Evolutionary conservation across 2,329 filamentous ascomycete species (phyloP).

Genomic region (Colletotrichum gloeosporioides): DNA sequence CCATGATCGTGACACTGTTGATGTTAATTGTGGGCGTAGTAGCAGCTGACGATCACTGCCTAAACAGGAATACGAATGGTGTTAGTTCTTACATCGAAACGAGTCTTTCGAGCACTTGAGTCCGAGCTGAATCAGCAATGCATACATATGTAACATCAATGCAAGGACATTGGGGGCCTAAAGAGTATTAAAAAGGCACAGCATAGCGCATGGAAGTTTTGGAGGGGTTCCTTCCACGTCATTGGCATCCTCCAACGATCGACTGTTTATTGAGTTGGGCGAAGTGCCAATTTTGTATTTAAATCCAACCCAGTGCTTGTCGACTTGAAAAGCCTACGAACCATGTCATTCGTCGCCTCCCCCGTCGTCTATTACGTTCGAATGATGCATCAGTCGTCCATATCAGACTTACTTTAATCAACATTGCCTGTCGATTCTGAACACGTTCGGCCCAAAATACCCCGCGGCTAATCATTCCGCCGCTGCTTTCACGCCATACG

Average conservation of each 20-base stretch:
- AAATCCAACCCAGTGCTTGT: neutral
- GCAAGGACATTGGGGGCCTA: neutral
- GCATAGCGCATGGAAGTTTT: neutral
- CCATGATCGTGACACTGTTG: neutral
- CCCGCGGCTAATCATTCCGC: neutral
- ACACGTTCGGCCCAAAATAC: neutral
- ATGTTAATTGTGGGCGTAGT: neutral
- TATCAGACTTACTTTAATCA: neutral
- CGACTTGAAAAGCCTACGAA: neutral
- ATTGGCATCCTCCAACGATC: neutral
- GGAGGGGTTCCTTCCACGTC: neutral
- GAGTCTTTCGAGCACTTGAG: neutral
- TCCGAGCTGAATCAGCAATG: neutral
- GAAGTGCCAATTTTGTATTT: neutral
- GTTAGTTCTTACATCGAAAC: neutral
- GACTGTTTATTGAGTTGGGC: neutral
- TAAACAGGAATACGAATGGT: neutral
- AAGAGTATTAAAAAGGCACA: neutral
- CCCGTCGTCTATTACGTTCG: accelerated
- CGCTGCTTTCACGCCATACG: neutral
- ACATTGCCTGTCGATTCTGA: neutral
- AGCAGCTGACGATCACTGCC: neutral
- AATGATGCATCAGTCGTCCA: neutral
- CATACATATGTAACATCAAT: neutral
- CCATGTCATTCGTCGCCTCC: neutral